Conservation (phyloP, 768 basidiomycete species). For the Boletus bicolor region DNA sequence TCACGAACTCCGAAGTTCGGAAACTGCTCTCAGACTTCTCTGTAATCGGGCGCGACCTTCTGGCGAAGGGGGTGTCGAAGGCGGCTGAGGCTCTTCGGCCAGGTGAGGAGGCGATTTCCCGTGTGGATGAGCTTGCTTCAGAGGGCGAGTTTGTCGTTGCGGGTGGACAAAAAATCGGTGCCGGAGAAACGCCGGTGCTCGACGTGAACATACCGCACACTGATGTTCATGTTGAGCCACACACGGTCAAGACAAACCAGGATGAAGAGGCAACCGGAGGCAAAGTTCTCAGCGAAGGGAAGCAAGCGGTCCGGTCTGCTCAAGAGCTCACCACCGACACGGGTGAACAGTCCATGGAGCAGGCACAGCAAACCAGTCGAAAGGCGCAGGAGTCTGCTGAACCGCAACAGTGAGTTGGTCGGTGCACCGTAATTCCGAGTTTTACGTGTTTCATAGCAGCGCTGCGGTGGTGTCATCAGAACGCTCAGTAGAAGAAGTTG, state of each 20-base stretch:
- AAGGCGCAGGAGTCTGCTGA: not conserved
- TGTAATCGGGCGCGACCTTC: slow-evolving; percentile 77
- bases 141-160: slow-evolving; percentile 60
- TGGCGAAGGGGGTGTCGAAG: slow-evolving; percentile 69
- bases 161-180: slow-evolving; percentile 39
- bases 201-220: slow-evolving; percentile 45
- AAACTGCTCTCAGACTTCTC: slow-evolving; percentile 82
- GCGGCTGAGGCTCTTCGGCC: slow-evolving; percentile 71
- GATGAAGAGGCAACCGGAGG: slow-evolving; percentile 33
- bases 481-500: slow-evolving; percentile 26
- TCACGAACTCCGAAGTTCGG: slow-evolving; percentile 91
- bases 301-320: slow-evolving; percentile 11
- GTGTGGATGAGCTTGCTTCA: slow-evolving; percentile 68
- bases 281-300: slow-evolving; percentile 21
- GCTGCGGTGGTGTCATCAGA: slow-evolving; percentile 21
- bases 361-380: slow-evolving; percentile 2
- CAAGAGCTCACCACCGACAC: slow-evolving; percentile 5
- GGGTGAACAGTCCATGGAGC: slow-evolving; percentile 10
- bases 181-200: slow-evolving; percentile 47
- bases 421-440: too few species aligned
- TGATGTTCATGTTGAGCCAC: slow-evolving; percentile 41
- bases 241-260: slow-evolving; percentile 31
- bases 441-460: slow-evolving; percentile 13
- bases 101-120: slow-evolving; percentile 52
- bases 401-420: slow-evolving; percentile 13